Conservation (phyloP, 1,139 yeast species). For the Scheffersomyces stambukii region DNA sequence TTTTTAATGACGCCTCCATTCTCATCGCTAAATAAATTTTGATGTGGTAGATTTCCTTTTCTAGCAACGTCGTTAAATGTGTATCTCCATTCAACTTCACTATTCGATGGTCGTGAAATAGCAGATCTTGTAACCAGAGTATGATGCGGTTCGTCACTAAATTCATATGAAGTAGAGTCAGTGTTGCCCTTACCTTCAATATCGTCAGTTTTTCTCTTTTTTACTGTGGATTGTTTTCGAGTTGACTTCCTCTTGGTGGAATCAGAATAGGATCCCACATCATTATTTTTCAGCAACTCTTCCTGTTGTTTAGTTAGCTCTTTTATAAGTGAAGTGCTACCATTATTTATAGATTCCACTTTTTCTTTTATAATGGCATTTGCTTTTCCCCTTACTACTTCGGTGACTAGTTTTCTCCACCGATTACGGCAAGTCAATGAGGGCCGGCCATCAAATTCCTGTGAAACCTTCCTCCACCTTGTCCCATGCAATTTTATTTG, state of each 20-base stretch:
- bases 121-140: slow-evolving; percentile 1
- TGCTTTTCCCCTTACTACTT: slow-evolving; percentile 63
- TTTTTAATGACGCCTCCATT: slow-evolving; percentile 46
- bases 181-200: too few relatives aligned
- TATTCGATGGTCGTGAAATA: slow-evolving; percentile 11
- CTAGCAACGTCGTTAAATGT: too few relatives aligned
- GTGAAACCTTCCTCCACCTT: slow-evolving; percentile 82
- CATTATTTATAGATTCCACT: slow-evolving; percentile 31
- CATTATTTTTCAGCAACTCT: slow-evolving; percentile 7
- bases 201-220: background rate
- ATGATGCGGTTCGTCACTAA: too few relatives aligned
- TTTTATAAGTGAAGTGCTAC: slow-evolving; percentile 12
- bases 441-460: slow-evolving; percentile 73
- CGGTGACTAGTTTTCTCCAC: slow-evolving; percentile 84
- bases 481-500: slow-evolving; percentile 77
- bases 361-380: slow-evolving; percentile 29
- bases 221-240: slow-evolving; percentile 1
- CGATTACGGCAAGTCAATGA: slow-evolving; percentile 87
- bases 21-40: slow-evolving; percentile 26
- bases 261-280: slow-evolving; percentile 3
- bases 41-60: slow-evolving; percentile 14
- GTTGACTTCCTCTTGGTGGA: slow-evolving; percentile 3
- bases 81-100: slow-evolving; percentile 32
- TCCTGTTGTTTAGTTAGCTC: slow-evolving; percentile 11
- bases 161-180: too few relatives aligned